Evolutionary conservation across 1,284 basidiomycete species (phyloP), one percentile per base, ranked within the genome.

Genomic region (Cutaneotrichosporon sp.): DNA sequence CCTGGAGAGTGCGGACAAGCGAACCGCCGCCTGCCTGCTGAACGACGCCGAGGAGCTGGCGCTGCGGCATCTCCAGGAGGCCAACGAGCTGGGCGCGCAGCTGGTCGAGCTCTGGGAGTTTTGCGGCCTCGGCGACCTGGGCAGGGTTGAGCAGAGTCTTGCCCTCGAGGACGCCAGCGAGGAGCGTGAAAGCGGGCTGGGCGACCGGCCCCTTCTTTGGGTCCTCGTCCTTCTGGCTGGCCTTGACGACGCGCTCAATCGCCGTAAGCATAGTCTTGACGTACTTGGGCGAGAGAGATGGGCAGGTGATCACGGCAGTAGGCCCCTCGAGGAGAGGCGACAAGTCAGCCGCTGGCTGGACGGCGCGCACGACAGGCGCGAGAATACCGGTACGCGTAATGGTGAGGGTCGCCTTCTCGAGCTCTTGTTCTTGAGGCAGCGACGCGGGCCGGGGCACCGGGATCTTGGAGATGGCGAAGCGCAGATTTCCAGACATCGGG

Each of bases 81-180:
- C 81, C 82, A 7, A 83, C 77, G 30, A 83, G 68, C 69, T 82
- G 80, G 2, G 71, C 76, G 36, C 79, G 66, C 13, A 82, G 65
- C 18, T 68, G 67, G 63, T 81, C 76, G 65, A 82, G 60, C 42
- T 77, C 77, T 5, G 81, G 82, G 55, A 82, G 64, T 42, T 79
- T 74, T 18, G 70, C 70, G 21, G 82, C 63, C 26, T 72, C 64
- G 22, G 51, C 56, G 14, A 80, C 63, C 50, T 70, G 66, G n/a
- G 65, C 59, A 5, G 67, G 61, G 18, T 63, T 68, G 36, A 78
- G 51, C 21, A 79, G 51, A 14, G 60, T 56, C 30, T 69, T 71
- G 13, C 72, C 72, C 58, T 83, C 81, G 52, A 82, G 46, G 8
- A 83, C 49, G 2, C 77, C 79, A 9, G 74, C 78, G 3, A 82